Conservation (phyloP, 83 land plant species). For the Thuja plicata region DNA sequence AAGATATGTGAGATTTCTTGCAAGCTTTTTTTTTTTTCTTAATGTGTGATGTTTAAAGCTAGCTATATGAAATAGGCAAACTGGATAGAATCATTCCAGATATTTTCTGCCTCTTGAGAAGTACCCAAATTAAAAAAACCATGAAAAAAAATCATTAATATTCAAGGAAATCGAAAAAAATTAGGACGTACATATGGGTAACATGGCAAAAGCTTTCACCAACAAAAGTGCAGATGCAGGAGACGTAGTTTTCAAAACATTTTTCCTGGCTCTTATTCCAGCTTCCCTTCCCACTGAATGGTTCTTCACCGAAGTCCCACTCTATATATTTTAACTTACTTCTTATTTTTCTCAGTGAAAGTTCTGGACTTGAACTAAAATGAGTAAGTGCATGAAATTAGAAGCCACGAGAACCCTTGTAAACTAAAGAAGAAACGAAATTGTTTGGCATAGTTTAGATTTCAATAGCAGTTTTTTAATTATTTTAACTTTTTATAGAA, state of each 20-base stretch:
- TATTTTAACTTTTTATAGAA: too few species aligned
- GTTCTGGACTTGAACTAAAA: too few species aligned
- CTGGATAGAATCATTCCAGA: not conserved
- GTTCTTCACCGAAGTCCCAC: constrained; percentile 4
- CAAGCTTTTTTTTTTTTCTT: too few species aligned
- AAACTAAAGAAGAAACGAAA: too few species aligned
- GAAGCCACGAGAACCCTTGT: too few species aligned
- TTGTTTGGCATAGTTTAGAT: too few species aligned
- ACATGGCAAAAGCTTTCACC: not conserved
- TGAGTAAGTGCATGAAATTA: too few species aligned
- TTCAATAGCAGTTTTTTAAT: too few species aligned
- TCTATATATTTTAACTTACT: not conserved
- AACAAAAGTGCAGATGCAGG: not conserved
- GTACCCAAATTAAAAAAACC: not conserved
- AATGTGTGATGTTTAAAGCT: too few species aligned
- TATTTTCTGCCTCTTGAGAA: not conserved
- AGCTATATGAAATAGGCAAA: too few species aligned
- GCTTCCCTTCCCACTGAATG: not conserved
- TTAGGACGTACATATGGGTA: not conserved
- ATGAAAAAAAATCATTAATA: not conserved
- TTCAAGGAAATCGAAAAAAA: not conserved
- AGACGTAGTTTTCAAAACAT: not conserved
- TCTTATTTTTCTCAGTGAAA: not conserved
- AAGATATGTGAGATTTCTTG: not conserved
- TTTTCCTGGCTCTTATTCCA: not conserved